Conservation (phyloP, 805 yeast species). For the Candida bentonensis region DNA sequence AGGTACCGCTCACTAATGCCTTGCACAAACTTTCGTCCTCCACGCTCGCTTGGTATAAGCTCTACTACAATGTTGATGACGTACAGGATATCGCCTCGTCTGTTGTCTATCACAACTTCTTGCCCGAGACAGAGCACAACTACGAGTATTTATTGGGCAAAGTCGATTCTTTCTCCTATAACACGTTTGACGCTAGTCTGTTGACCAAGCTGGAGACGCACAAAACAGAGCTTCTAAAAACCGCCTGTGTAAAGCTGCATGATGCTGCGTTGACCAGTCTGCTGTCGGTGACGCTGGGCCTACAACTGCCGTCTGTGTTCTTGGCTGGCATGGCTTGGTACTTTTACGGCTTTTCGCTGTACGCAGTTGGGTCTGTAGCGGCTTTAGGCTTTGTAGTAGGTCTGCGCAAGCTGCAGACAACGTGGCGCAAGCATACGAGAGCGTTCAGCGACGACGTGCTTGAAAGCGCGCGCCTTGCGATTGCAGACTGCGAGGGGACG, state of each 20-base stretch:
- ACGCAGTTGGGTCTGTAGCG: conserved; percentile 23
- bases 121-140: conserved; percentile 18
- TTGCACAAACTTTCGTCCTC: conserved; percentile 10
- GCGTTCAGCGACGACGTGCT: conserved; percentile 13
- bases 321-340: conserved; percentile 20
- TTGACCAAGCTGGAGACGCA: not conserved
- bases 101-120: conserved; percentile 9
- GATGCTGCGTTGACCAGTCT: conserved; percentile 17
- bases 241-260: conserved; percentile 14
- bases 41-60: conserved; percentile 24
- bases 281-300: conserved; percentile 16
- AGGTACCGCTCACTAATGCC: conserved; percentile 17
- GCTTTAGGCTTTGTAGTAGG: conserved; percentile 24
- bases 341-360: conserved; percentile 18
- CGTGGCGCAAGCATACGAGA: conserved; percentile 18
- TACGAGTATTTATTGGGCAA: conserved; percentile 21
- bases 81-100: conserved; percentile 15
- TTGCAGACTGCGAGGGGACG: conserved; percentile 15
- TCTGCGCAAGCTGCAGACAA: conserved; percentile 19
- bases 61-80: conserved; percentile 24
- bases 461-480: conserved; percentile 15
- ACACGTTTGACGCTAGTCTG: not conserved
- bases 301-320: conserved; percentile 22
- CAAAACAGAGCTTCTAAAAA: not conserved
- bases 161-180: conserved; percentile 10